These are phyloP conservation scores for Podosphaera leucotricha DNA, from an alignment of 2,329 filamentous ascomycete species.

Conservation along the genomic window DNA sequence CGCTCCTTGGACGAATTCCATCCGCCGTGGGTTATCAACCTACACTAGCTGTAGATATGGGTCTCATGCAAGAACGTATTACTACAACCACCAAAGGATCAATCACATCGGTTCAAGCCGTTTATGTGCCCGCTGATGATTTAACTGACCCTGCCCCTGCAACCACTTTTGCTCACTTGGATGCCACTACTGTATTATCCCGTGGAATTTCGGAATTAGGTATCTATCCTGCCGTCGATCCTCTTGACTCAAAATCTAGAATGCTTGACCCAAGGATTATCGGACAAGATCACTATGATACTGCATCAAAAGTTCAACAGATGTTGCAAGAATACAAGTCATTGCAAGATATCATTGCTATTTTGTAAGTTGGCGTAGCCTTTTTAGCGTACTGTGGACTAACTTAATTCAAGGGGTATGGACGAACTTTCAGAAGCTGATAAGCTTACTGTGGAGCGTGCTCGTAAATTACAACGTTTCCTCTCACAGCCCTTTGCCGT, in stretches of 20 bases:
- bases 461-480: constrained; percentile 99
- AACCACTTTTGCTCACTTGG: constrained; percentile 98
- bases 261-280: constrained; percentile 98
- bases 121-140: constrained; percentile 99
- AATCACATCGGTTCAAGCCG: constrained; percentile 98
- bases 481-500: constrained; percentile 97
- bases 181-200: constrained; percentile 99
- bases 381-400: neutral
- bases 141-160: constrained; percentile 98
- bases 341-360: constrained; percentile 99
- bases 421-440: constrained; percentile 97
- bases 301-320: constrained; percentile 86
- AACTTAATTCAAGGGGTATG: constrained; percentile 39
- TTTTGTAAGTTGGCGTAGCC: constrained; percentile 30
- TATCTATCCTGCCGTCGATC: constrained; percentile 99
- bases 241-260: constrained; percentile 97
- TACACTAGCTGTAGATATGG: constrained; percentile 96
- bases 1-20: constrained; percentile 96
- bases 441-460: constrained; percentile 99
- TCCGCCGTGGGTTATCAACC: constrained; percentile 99
- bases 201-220: constrained; percentile 99
- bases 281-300: constrained; percentile 92
- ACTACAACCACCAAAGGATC: constrained; percentile 99
- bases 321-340: constrained; percentile 99
- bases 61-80: constrained; percentile 98